Conservation (phyloP, 441 rosid genomes). For the Erysimum cheiri region DNA sequence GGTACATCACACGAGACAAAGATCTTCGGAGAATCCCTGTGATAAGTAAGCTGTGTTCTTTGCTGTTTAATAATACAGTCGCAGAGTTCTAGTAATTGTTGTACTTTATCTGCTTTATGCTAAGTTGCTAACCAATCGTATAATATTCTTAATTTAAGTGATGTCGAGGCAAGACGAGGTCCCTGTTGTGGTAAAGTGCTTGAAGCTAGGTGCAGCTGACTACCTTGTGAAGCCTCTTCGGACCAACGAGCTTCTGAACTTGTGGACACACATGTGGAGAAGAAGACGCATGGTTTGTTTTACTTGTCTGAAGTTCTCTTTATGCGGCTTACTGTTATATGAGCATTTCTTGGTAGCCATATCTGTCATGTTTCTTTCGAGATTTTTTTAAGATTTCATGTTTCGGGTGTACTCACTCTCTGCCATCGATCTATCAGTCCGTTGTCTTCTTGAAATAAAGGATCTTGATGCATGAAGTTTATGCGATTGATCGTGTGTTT, state of each 20-base stretch:
- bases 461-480: slow-evolving; percentile 9
- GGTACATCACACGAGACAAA: slow-evolving; percentile 84
- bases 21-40: slow-evolving; percentile 89
- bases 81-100: background rate
- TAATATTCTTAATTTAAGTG: slow-evolving; percentile 58
- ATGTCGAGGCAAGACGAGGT: slow-evolving; percentile 99
- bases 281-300: slow-evolving; percentile 90
- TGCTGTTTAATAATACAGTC: background rate
- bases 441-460: background rate
- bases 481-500: slow-evolving; percentile 25
- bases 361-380: too few relatives aligned
- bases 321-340: too few relatives aligned
- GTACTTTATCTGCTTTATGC: slow-evolving; percentile 19
- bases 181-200: slow-evolving; percentile 90
- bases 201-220: slow-evolving; percentile 64
- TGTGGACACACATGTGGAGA: slow-evolving; percentile 99
- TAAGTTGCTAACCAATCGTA: slow-evolving; percentile 28
- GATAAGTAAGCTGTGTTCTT: slow-evolving; percentile 70
- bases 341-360: too few relatives aligned
- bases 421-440: background rate
- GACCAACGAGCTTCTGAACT: slow-evolving; percentile 87
- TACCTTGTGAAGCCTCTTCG: slow-evolving; percentile 59
- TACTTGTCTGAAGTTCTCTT: slow-evolving; percentile 22
- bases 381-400: too few relatives aligned
- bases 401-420: background rate